Evolutionary conservation across 2,329 filamentous ascomycete genomes (phyloP), one percentile per base, ranked within the genome.

Genomic region (Arthrocladium fulminans): DNA sequence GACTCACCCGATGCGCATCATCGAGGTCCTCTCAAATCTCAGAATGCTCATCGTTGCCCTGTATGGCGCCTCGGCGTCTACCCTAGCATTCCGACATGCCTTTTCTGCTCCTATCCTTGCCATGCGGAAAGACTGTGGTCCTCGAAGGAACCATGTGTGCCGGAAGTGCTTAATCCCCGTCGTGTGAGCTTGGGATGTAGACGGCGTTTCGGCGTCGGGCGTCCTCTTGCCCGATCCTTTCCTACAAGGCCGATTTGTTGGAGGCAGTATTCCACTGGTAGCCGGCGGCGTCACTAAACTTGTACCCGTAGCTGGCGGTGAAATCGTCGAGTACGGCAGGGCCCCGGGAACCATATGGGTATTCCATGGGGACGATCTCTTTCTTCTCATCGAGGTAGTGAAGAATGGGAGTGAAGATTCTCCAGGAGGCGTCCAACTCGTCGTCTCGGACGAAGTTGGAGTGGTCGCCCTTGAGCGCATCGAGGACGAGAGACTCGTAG

Each of bases 311-410:
- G 4, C 89, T 95, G 34, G 89, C 85, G 25, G 90, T 97, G 73
- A 98, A 98, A 72, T 98, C 92, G 61, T 98, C 92, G 49, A 98
- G 79, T 30, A 98, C 90, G 48, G 89, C 86, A 23, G 94, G 94
- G 52, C 94, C 92, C 61, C 94, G 90, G 51, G 92, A 98, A 59
- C 92, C 92, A 66, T 98, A 98, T 58, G 94, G 90, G 73, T 98
- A 98, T 65, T 96, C 90, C 92, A 98, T 98, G 22, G 92, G 92
- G 52, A 95, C 86, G 58, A 98, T 97, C 73, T 98, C 92, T 78
- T 95, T 95, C 78, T 97, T 96, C 66, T 96, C 88, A 57, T 98
- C 94, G 10, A 98, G 81, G 72, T 98, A 98, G 75, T 98, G 90
- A 55, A 98, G 77, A 30, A 98, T 83, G 59, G 92, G 92, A 1